Evolutionary conservation across 2,329 filamentous ascomycete species (phyloP), one percentile per base, ranked within the genome.

Genomic region (Cercospora sp.): DNA sequence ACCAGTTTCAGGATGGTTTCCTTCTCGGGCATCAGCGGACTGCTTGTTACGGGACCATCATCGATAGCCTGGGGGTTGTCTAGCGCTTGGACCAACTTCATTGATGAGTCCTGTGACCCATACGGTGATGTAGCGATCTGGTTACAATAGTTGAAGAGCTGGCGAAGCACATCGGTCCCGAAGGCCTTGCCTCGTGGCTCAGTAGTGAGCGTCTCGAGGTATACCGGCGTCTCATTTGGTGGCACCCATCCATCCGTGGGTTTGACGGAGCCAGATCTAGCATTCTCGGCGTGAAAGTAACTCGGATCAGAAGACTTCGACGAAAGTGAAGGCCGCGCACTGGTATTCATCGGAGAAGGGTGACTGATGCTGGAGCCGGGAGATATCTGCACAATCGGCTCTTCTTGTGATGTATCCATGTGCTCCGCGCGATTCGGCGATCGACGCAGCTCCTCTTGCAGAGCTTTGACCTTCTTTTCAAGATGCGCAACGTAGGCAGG

Each of bases 401-500:
- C 28, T 13, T 63, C 55, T n/a, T n/a, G 30, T n/a, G 10, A 30
- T 23, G 26, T 45, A 51, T 45, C 48, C 5, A 53, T 42, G 7
- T 58, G 55, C 16, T 60, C 69, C 13, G 65, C 31, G 12, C 45
- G 18, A 23, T 36, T 48, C 6, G 60, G 51, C 6, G 57, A 36
- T 4, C 23, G 67, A 10, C 53, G 58, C 5, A 68, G 57, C 45
- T 65, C 61, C n/a, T 65, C 55, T 31, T 71, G 58, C n/a, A 72
- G 65, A 6, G 71, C 65, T 16, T 68, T 61, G 30, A 71, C 65
- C 36, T 67, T 69, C 60, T 69, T 69, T 51, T 72, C 71, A 7
- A 72, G 65, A 55, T 71, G 68, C 9, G 68, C 71, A 18, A 72
- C 67, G 39, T 72, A 72, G 16, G 67, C 65, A n/a, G 69, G 69